Base-by-base conservation (phyloP, 139 green algal genomes). In the Auxenochlorella protothecoides region DNA sequence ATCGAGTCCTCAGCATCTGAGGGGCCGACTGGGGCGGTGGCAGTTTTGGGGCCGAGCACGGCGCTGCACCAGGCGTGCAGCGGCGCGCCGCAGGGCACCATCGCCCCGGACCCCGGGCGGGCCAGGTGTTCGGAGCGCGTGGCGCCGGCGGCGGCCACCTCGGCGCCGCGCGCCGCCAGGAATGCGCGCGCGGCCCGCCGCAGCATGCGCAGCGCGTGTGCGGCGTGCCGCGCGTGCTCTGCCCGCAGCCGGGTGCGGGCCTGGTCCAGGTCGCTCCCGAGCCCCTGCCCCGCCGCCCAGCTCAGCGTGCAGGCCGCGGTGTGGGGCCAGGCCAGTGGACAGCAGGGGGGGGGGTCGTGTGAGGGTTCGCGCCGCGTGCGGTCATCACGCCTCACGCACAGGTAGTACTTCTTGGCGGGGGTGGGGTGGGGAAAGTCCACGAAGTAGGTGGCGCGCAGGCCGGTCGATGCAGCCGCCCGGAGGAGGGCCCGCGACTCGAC, bases 381-480 rank as follows among this genome's bases (percentile, higher is more conserved):
- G 10, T 3, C 68, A 10, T 65, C 51, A 12, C 6, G 53, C 54
- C 8, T 9, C 59, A 76, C 6, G 53, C 69, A 76, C 3, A 76
- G 44, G 53, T 76, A 82, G 54, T 74, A 80, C 69, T 85, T 85
- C 61, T 81, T 85, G 64, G 80, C 80, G 6, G 55, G 12, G 4
- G 54, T 74, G 53, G 63, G 51, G 54, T 85, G 80, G 11, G 80
- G 78, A 15, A 76, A 81, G 64, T 68, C 71, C 7, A 84, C 73
- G 63, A 72, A 80, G 6, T 74, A 64, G 65, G 67, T 69, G 5
- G 59, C 78, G 27, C 65, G 16, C 53, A 85, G 72, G 63, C 78
- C 69, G 53, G 56, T 12, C 11, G 27, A 51, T 5, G 4, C 65
- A 9, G 77, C 79, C n/a, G 63, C 61, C 2, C 5, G 16, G 59